These are phyloP conservation scores for Moringa oleifera DNA, from an alignment of 345 rosid species.

Conservation along the genomic window DNA sequence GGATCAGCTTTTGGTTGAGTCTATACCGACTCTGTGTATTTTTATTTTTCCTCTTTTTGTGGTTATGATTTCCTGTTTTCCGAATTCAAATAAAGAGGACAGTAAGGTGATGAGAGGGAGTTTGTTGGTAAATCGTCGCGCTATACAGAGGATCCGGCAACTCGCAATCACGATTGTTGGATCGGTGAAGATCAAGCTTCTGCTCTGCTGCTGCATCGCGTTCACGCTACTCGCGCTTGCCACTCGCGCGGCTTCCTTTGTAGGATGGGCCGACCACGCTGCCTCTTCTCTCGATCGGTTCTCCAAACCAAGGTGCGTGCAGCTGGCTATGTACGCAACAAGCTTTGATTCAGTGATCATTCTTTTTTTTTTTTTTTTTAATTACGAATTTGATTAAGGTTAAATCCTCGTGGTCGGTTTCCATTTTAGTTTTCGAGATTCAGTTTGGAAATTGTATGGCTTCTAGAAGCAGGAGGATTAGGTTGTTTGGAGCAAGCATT, in stretches of 20 bases:
- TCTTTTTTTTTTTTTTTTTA: not conserved
- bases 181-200: constrained; percentile 60
- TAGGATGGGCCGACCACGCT: constrained; percentile 30
- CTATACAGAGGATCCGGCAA: constrained; percentile 57
- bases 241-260: constrained; percentile 32
- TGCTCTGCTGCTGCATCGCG: constrained; percentile 45
- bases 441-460: not conserved
- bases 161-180: constrained; percentile 29
- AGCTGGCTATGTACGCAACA: not conserved
- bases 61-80: too few species aligned
- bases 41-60: not conserved
- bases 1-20: not conserved
- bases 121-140: constrained; percentile 54
- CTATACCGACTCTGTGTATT: constrained; percentile 14
- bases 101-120: constrained; percentile 59
- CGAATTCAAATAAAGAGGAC: constrained; percentile 8
- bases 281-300: constrained; percentile 34
- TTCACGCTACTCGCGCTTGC: constrained; percentile 42
- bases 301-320: constrained; percentile 46
- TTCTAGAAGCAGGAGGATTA: too few species aligned
- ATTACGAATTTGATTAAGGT: not conserved
- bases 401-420: not conserved
- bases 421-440: not conserved
- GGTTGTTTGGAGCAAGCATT: too few species aligned
- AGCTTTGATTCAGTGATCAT: not conserved